Evolutionary conservation across 805 yeast species (phyloP), one percentile per base, ranked within the genome.

Genomic region (Candida michaelii): DNA sequence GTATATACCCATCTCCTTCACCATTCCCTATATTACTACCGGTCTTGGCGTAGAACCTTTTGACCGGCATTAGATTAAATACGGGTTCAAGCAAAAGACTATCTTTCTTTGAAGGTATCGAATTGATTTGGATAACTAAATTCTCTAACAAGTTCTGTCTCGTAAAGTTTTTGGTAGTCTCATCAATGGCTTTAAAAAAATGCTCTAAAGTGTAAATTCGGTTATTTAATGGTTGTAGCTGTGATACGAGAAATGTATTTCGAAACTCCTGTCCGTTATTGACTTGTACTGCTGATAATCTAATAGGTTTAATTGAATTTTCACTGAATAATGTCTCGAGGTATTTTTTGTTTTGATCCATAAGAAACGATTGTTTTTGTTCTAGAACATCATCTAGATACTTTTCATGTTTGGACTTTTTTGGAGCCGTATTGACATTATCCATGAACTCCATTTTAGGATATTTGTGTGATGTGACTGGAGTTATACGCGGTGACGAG

Each of bases 21-120:
- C 96, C 96, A 58, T 93, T 91, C 1, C 98, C 98, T 6, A 93
- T 79, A 61, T 89, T 90, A 1, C 98, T 93, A 3, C 99, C 99
- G 1, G 97, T 87, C 53, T 85, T 86, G 40, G 95, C 90, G 46
- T 77, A 74, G 53, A 89, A 85, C 50, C 77, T 75, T 52, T 88
- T 88, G 3, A 76, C 76, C 0, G 91, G 90, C 4, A 60, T 30
- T 3, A 65, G 43, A 39, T 65, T 65, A 52, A 69, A 65, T 2
- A 65, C 58, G 2, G 75, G 74, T 2, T 64, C 62, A 16, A 72
- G 43, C 33, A 53, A 55, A 50, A 46, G 39, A 4, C 48, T 23
- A 58, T 49, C 12, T 60, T 58, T 13, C 37, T 46, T 35, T 43
- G 41, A 31, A 1, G 55, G 54, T 6, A 54, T 33, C 7, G 56